Evolutionary conservation across 495 filamentous ascomycete genomes (phyloP).

Genomic region (Neurospora terricola): DNA sequence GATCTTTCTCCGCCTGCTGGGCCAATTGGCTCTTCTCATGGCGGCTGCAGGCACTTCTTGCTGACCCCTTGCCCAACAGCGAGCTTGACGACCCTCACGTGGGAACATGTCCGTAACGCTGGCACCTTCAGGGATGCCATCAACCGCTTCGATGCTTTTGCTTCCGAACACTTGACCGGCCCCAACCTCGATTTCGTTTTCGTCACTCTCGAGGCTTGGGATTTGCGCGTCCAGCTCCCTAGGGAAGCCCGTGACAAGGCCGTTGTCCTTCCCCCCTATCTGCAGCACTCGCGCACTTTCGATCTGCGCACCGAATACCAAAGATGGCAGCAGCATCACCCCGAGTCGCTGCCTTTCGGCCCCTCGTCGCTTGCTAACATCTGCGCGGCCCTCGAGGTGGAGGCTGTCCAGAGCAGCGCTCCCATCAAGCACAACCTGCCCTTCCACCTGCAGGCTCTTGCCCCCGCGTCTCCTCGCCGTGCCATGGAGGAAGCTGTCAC

Average conservation of each 20-base stretch:
- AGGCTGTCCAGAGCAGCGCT: conserved; percentile 89
- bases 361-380: conserved; percentile 93
- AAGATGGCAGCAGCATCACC: conserved; percentile 95
- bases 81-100: conserved; percentile 93
- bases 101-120: conserved; percentile 96
- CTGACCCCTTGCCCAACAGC: conserved; percentile 43
- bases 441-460: conserved; percentile 93
- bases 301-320: conserved; percentile 96
- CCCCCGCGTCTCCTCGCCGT: conserved; percentile 90
- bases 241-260: conserved; percentile 96
- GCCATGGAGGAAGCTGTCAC: conserved; percentile 98
- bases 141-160: conserved; percentile 87
- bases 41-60: neutral
- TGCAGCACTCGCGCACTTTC: conserved; percentile 95
- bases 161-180: conserved; percentile 71
- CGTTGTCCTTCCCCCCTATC: conserved; percentile 88
- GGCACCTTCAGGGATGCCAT: conserved; percentile 95
- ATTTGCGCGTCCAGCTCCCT: conserved; percentile 93
- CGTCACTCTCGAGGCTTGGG: conserved; percentile 96
- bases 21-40: conserved; percentile 5
- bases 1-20: conserved; percentile 4
- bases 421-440: conserved; percentile 98
- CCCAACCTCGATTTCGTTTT: conserved; percentile 94
- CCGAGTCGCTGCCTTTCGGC: conserved; percentile 92
- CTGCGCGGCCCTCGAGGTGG: conserved; percentile 93